Evolutionary conservation across 2,329 filamentous ascomycete genomes (phyloP).

Genomic region (Byssochlamys sp.): DNA sequence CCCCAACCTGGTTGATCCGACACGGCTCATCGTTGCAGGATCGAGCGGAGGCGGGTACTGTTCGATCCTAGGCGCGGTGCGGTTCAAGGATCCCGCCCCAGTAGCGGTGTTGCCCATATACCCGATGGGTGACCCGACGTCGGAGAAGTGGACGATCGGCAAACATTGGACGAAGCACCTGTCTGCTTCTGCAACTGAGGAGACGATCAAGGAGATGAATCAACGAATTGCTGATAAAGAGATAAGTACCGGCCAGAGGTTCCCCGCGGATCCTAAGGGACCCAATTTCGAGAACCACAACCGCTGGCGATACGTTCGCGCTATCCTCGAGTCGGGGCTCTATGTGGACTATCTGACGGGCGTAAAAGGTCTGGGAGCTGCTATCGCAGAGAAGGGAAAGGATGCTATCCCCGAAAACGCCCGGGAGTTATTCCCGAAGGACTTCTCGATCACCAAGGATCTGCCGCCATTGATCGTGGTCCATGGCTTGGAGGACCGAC

Average conservation of each 20-base stretch:
- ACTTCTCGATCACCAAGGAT: neutral
- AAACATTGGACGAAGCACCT: neutral
- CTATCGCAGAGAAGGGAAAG: neutral
- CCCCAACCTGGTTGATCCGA: neutral
- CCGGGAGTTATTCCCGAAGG: neutral
- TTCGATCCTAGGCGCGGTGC: neutral
- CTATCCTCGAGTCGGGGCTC: neutral
- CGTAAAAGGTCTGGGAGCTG: neutral
- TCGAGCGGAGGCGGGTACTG: slow-evolving; percentile 3
- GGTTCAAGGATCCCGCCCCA: neutral
- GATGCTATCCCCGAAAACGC: neutral
- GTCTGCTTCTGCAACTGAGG: neutral
- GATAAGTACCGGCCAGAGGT: slow-evolving; percentile 1
- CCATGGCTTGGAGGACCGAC: neutral
- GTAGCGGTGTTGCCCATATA: slow-evolving; percentile 1
- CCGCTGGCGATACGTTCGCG: neutral
- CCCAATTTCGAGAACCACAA: neutral
- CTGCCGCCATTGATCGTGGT: neutral
- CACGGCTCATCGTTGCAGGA: slow-evolving; percentile 1
- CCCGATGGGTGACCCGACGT: neutral
- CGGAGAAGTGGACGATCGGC: neutral
- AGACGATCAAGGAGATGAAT: neutral
- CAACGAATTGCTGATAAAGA: neutral
- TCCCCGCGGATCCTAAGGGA: neutral
- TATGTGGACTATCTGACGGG: slow-evolving; percentile 2